These are phyloP conservation scores for Phanerochaete carnosa DNA, from an alignment of 768 basidiomycete species.

Conservation along the genomic window DNA sequence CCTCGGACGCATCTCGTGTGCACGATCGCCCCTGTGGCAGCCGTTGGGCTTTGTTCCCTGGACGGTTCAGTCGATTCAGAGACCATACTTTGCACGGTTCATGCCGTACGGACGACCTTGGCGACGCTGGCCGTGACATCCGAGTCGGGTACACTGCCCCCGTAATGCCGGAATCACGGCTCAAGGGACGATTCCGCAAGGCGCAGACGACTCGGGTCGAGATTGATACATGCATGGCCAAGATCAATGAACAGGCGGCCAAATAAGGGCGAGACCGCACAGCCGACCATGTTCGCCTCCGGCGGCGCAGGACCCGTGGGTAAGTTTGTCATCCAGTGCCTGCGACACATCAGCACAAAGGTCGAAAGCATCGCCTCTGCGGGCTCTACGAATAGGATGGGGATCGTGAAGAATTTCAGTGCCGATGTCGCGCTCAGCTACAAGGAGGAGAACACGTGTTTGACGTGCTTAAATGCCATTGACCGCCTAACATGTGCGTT, in stretches of 20 bases:
- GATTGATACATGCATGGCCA: no score
- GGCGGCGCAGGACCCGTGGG: constrained; percentile 54
- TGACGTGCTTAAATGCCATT: constrained; percentile 49
- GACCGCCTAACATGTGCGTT: constrained; percentile 46
- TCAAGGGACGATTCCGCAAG: no score
- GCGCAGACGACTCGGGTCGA: no score
- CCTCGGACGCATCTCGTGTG: neutral
- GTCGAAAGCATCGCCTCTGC: constrained; percentile 63
- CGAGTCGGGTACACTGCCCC: no score
- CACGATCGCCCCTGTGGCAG: constrained; percentile 29
- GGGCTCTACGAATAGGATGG: constrained; percentile 64
- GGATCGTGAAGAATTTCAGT: constrained; percentile 50
- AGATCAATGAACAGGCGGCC: neutral
- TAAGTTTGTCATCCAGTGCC: constrained; percentile 41
- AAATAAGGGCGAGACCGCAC: constrained; percentile 36
- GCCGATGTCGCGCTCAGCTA: constrained; percentile 68
- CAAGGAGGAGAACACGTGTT: constrained; percentile 49
- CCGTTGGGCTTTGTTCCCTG: no score
- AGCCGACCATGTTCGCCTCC: constrained; percentile 34
- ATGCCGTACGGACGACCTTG: no score
- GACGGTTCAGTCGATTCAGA: no score
- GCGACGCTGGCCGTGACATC: no score
- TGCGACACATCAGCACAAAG: constrained; percentile 27
- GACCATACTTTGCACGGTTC: no score
- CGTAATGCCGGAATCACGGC: no score